Evolutionary conservation across 2,329 filamentous ascomycete genomes (phyloP), one percentile per base, ranked within the genome.

Genomic region (Eutypa lata): DNA sequence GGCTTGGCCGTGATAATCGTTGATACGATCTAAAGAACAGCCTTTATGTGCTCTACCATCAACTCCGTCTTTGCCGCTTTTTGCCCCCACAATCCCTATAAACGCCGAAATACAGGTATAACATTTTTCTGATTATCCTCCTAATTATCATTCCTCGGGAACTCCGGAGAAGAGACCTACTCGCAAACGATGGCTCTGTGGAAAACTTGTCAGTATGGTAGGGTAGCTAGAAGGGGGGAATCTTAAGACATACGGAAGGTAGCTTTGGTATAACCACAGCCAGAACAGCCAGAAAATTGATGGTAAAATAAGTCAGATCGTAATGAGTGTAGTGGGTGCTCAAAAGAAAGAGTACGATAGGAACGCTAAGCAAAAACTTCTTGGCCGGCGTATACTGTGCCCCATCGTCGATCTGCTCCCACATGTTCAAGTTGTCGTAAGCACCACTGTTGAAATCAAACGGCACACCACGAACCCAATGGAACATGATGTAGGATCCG

Each of bases 381-480:
- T 99, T 99, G 61, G 94, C 90, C 3, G 94, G 94, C 1, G 94
- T 99, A 77, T 97, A 99, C 73, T 99, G 94, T 64, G 94, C 94
- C 46, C 94, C 94, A 67, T 97, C 95, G 78, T 99, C 94, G 71
- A 99, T 99, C 76, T 99, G 94, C 78, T 99, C 94, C 94, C 94
- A 99, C 94, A 99, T 97, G 77, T 97, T 99, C 68, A 99, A 82
- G 73, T 99, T 97, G 80, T 99, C 94, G 73, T 97, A 99, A 63
- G 94, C 94, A 54, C 94, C 94, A 52, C 90, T 88, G 70, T 99
- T 99, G 82, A 99, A 99, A 73, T 99, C 94, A 69, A 99, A 99
- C 6, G 94, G 94, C 46, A 97, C 91, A 63, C 94, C 94, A 69
- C 93, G 91, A 63, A 99, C 94, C 80, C 91, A 96, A 76, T 99